Evolutionary conservation across 768 basidiomycete genomes (phyloP).

Genomic region (Lactarius quietus): DNA sequence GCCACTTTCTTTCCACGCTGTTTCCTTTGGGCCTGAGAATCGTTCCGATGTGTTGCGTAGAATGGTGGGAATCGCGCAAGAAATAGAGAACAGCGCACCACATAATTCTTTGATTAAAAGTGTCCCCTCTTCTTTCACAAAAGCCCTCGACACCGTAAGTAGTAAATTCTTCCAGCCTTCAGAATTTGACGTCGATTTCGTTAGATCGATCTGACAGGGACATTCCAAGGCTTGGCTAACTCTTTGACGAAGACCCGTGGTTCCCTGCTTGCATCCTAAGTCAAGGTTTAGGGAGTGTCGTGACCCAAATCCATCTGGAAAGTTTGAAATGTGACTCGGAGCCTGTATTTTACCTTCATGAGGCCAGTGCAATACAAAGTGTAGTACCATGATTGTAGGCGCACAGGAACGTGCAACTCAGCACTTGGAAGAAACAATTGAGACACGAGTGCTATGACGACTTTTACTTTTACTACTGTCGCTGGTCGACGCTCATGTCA

Average conservation of each 20-base stretch:
- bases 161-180: not conserved
- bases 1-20: conserved; percentile 53
- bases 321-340: no score
- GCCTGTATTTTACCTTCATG: not conserved
- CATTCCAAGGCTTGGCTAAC: conserved; percentile 55
- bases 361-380: not conserved
- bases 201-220: conserved; percentile 51
- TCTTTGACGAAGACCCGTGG: conserved; percentile 54
- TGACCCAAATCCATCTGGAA: no score
- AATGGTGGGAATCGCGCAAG: conserved; percentile 50
- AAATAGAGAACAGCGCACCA: conserved; percentile 44
- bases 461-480: no score
- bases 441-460: no score
- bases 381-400: not conserved
- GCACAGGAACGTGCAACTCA: no score
- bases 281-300: not conserved
- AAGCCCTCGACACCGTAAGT: conserved; percentile 50
- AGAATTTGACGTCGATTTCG: not conserved
- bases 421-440: no score
- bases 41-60: conserved; percentile 35
- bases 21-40: conserved; percentile 46
- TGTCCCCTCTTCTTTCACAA: conserved; percentile 44
- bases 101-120: conserved; percentile 33
- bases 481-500: no score
- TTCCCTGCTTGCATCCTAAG: conserved; percentile 37